Evolutionary conservation across 2,329 filamentous ascomycete genomes (phyloP).

Genomic region (Aspergillus unguis): DNA sequence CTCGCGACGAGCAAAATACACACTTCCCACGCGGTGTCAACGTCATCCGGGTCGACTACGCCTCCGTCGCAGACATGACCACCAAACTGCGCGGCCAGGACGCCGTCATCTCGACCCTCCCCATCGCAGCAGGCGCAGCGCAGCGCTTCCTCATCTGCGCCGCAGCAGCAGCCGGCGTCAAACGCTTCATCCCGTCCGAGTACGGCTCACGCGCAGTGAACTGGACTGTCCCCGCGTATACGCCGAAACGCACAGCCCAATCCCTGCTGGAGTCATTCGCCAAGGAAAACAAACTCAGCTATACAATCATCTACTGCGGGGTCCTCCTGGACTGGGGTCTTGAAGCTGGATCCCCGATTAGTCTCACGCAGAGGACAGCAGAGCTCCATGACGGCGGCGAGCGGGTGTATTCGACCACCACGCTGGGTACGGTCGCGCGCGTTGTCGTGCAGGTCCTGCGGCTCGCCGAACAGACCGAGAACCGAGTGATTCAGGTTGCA

Average conservation of each 20-base stretch:
- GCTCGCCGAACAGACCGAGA: conserved; percentile 53
- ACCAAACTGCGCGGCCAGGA: conserved; percentile 27
- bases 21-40: not conserved
- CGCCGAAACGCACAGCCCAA: conserved; percentile 29
- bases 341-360: conserved; percentile 43
- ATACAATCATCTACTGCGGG: conserved; percentile 31
- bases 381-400: conserved; percentile 53
- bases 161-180: conserved; percentile 7
- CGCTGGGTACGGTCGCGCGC: conserved; percentile 46
- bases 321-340: conserved; percentile 36
- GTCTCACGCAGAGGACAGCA: conserved; percentile 34
- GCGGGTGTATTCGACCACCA: conserved; percentile 47
- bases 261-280: conserved; percentile 24
- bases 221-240: conserved; percentile 30
- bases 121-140: not conserved
- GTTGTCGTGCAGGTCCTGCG: conserved; percentile 50
- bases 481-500: conserved; percentile 49
- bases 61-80: conserved; percentile 24
- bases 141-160: conserved; percentile 13
- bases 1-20: conserved; percentile 5
- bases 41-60: conserved; percentile 25
- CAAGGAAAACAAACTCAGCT: conserved; percentile 25
- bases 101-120: conserved; percentile 26
- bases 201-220: conserved; percentile 30
- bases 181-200: conserved; percentile 30